Evolutionary conservation across 2,329 filamentous ascomycete genomes (phyloP).

Genomic region (Aspergillus sp.): DNA sequence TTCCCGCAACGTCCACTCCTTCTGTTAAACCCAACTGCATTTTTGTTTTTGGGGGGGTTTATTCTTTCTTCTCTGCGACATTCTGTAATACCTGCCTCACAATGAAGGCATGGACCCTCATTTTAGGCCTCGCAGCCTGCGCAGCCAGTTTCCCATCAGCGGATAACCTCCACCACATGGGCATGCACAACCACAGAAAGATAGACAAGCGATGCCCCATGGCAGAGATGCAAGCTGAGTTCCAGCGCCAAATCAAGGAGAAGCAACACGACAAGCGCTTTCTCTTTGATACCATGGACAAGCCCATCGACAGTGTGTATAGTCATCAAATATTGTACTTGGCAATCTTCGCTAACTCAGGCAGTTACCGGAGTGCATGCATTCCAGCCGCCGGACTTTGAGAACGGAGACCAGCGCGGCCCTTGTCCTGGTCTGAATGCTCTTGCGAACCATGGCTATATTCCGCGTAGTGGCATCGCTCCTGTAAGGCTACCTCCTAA

Average conservation of each 20-base stretch:
- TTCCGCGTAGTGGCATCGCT: constrained; percentile 36
- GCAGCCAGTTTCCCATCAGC: constrained; percentile 10
- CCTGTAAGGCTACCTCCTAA: constrained; percentile 25
- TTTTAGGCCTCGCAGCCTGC: constrained; percentile 1
- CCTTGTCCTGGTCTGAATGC: constrained; percentile 19
- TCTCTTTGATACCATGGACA: constrained; percentile 8
- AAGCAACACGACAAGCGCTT: constrained; percentile 11
- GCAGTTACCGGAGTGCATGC: constrained; percentile 40
- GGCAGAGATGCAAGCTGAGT: constrained; percentile 1
- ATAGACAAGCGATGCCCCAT: constrained; percentile 11
- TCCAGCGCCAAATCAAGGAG: constrained; percentile 1
- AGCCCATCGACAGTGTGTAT: constrained; percentile 33
- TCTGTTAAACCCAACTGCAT: no score
- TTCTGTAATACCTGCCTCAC: no score
- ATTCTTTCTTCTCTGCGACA: no score
- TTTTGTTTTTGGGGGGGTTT: no score
- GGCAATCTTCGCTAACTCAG: constrained; percentile 1
- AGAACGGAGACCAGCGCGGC: constrained; percentile 37
- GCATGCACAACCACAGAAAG: neutral
- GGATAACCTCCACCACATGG: constrained; percentile 7
- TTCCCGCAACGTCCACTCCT: no score
- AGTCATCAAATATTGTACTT: no score
- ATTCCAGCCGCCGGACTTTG: constrained; percentile 41
- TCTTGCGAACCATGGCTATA: constrained; percentile 21
- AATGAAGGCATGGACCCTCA: constrained; percentile 8